Evolutionary conservation across 1,284 basidiomycete genomes (phyloP).

Genomic region (Mycosarcoma mackinlayi): DNA sequence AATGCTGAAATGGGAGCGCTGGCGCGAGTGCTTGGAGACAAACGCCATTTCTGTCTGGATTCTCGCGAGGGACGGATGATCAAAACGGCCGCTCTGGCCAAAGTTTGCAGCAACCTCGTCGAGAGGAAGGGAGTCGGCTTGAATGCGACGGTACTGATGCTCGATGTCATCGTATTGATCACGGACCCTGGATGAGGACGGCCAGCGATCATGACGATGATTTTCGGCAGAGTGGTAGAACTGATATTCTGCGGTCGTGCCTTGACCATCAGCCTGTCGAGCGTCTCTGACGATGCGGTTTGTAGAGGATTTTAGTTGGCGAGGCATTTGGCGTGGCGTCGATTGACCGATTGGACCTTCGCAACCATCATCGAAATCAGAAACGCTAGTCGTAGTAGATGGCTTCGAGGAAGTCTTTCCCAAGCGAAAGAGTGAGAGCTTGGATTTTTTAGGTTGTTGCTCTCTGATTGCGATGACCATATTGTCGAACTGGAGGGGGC

Average conservation of each 20-base stretch:
- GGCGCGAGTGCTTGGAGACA: slow-evolving; percentile 26
- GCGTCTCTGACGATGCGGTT: not conserved
- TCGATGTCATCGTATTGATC: not conserved
- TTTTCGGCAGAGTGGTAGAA: slow-evolving; percentile 7
- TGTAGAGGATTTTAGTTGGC: not conserved
- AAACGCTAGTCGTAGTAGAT: not conserved
- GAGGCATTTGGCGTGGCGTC: not conserved
- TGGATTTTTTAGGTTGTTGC: slow-evolving; percentile 34
- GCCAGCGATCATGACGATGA: slow-evolving; percentile 5
- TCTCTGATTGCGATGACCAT: slow-evolving; percentile 33
- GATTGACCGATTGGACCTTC: not conserved
- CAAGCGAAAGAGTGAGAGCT: slow-evolving; percentile 45
- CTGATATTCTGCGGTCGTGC: slow-evolving; percentile 12
- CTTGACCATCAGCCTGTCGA: slow-evolving; percentile 8
- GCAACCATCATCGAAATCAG: not conserved
- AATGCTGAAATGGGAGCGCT: slow-evolving; percentile 58
- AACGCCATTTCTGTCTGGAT: slow-evolving; percentile 11
- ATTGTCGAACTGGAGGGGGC: slow-evolving; percentile 5
- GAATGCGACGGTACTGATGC: slow-evolving; percentile 4
- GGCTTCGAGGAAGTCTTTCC: slow-evolving; percentile 20
- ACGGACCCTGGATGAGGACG: not conserved
- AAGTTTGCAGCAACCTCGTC: not conserved
- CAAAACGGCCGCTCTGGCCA: not conserved
- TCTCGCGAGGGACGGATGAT: not conserved
- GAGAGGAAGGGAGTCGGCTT: slow-evolving; percentile 20